Base-by-base conservation (phyloP, 1,284 basidiomycete species). In the Chalciporus sp. region DNA sequence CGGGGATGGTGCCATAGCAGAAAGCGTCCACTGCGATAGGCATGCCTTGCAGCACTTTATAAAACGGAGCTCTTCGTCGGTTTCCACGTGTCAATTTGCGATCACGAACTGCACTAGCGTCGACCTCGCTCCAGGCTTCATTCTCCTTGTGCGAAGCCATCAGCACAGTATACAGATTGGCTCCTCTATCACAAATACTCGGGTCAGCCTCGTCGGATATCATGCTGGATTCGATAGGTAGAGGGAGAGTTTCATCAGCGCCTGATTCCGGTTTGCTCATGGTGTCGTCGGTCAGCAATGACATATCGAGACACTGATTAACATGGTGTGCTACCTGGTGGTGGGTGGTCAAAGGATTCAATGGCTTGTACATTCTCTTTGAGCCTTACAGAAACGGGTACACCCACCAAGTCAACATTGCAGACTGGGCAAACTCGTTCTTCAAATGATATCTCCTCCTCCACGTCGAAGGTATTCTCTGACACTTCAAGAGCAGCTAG, bases 21-120 rank as follows among this genome's bases (percentile, higher is more conserved):
- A 98, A 98, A 1, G 94, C 95, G 65, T 98, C 96, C 0, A 98
- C 95, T 7, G 94, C 90, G 43, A 98, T 92, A 1, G 95, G 94
- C 95, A 98, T 98, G 2, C 97, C 96, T 60, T 94, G 91, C 59
- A 99, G 74, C n/a, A 95, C 83, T 74, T 97, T 98, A 74, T 95
- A 97, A 68, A 97, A 97, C 0, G 95, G 95, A 1, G 94, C 93
- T 53, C 85, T 86, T 49, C 91, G 76, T 39, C 88, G 78, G 27
- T 79, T 81, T n/a, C 79, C 80, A 45, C 80, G 82, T 11, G 72
- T 77, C 2, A 76, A 68, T 19, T 75, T 74, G 59, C 77, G 77
- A 52, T 70, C 75, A 23, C 76, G 76, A 51, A 81, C 77, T 59
- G 86, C 82, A 1, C 71, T 75, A 14, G 69, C 67, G 17, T 83